Evolutionary conservation across 2,329 filamentous ascomycete species (phyloP).

Genomic region (Cylindrodendrum hubeiense): DNA sequence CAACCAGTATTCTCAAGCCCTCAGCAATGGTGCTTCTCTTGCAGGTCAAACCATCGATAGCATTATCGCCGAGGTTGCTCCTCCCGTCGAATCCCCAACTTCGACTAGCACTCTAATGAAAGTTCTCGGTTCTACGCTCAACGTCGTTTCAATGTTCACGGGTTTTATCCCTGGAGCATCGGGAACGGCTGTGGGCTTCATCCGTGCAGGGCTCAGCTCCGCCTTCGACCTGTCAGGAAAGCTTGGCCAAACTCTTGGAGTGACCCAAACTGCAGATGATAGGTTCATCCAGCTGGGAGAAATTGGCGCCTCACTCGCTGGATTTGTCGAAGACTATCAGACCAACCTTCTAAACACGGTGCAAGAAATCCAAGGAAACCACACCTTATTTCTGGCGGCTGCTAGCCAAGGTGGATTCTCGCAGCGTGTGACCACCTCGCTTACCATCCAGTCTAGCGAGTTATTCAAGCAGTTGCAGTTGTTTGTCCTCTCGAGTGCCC

Average conservation of each 20-base stretch:
- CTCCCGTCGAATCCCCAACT: conserved; percentile 34
- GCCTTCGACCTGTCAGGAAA: conserved; percentile 25
- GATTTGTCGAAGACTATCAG: conserved; percentile 43
- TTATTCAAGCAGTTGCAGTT: conserved; percentile 40
- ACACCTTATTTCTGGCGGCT: conserved; percentile 35
- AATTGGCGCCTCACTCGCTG: conserved; percentile 37
- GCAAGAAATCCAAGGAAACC: conserved; percentile 36
- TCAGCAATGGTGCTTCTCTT: conserved; percentile 41
- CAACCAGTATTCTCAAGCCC: conserved; percentile 44
- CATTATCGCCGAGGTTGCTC: conserved; percentile 42
- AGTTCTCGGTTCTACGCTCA: conserved; percentile 29
- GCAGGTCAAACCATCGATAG: conserved; percentile 41
- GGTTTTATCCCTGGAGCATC: conserved; percentile 35
- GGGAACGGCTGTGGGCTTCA: conserved; percentile 30
- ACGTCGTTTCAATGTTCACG: conserved; percentile 35
- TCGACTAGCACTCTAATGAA: conserved; percentile 31
- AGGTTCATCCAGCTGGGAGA: conserved; percentile 43
- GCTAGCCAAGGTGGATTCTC: conserved; percentile 40
- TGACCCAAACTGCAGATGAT: conserved; percentile 37
- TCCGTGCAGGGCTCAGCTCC: conserved; percentile 28
- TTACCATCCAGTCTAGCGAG: conserved; percentile 38
- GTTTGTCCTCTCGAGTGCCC: conserved; percentile 35
- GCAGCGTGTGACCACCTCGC: conserved; percentile 39
- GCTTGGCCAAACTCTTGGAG: conserved; percentile 24
- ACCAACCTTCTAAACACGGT: conserved; percentile 31